phyloP scores from a whole-genome alignment of 2,329 filamentous ascomycete species.

The Cordyceps javanica region DNA sequence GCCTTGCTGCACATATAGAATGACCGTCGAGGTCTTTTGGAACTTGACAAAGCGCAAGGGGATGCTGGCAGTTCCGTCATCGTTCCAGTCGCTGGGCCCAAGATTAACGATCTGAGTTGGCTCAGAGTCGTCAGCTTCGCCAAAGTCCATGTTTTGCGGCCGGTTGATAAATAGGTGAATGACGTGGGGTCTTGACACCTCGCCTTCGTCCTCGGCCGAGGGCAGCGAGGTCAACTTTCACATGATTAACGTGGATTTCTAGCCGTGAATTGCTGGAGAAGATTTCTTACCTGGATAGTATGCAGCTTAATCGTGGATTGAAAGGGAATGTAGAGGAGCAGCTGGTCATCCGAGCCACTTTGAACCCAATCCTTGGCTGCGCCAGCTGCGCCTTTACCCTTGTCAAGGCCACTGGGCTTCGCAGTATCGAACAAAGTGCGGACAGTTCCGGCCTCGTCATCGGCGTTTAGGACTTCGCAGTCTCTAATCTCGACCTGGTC shows the following conservation, averaged over 20 bases:
- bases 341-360: slow-evolving; percentile 94
- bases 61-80: slow-evolving; percentile 65
- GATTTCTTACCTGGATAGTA: slow-evolving; percentile 55
- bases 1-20: slow-evolving; percentile 83
- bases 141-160: slow-evolving; percentile 86
- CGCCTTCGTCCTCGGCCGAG: slow-evolving; percentile 58
- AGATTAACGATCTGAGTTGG: slow-evolving; percentile 77
- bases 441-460: slow-evolving; percentile 68
- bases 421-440: slow-evolving; percentile 64
- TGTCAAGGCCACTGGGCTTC: slow-evolving; percentile 59
- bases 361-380: slow-evolving; percentile 76
- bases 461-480: slow-evolving; percentile 81
- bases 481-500: slow-evolving; percentile 72
- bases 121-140: slow-evolving; percentile 82
- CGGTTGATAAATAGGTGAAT: slow-evolving; percentile 85
- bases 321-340: slow-evolving; percentile 90
- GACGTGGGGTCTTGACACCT: slow-evolving; percentile 72
- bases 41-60: slow-evolving; percentile 91
- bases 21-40: slow-evolving; percentile 82
- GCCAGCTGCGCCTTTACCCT: slow-evolving; percentile 43
- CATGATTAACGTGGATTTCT: background rate
- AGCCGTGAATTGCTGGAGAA: background rate
- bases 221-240: slow-evolving; percentile 75
- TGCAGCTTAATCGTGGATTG: slow-evolving; percentile 84
- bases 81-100: slow-evolving; percentile 72